phyloP scores from a whole-genome alignment of 1,139 yeast species.

The Hansenula sp. region DNA sequence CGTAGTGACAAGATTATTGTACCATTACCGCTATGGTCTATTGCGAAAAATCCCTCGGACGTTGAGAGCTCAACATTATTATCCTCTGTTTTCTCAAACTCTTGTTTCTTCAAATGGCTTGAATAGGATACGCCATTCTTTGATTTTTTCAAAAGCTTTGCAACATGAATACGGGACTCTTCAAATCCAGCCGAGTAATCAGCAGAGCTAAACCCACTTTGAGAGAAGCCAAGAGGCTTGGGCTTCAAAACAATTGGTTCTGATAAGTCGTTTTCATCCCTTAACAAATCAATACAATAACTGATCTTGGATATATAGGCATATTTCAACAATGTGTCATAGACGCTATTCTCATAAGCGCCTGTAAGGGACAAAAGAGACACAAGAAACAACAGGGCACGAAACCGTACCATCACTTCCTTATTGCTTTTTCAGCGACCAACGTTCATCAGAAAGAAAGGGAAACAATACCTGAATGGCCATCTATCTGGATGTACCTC shows the following conservation, averaged over 20 bases:
- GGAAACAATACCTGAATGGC: too few species aligned
- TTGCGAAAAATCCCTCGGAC: slow-evolving; percentile 38
- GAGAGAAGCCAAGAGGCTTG: slow-evolving; percentile 12
- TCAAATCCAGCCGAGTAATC: slow-evolving; percentile 7
- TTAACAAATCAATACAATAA: slow-evolving; percentile 16
- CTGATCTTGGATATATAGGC: slow-evolving; percentile 17
- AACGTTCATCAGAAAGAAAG: too few species aligned
- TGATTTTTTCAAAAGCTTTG: slow-evolving; percentile 10
- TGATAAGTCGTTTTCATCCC: slow-evolving; percentile 8
- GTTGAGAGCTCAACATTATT: not conserved
- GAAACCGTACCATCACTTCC: too few species aligned
- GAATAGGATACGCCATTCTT: too few species aligned
- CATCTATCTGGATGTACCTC: too few species aligned
- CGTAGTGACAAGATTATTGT: slow-evolving; percentile 44
- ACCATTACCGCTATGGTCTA: slow-evolving; percentile 34
- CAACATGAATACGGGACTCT: slow-evolving; percentile 10
- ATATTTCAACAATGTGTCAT: slow-evolving; percentile 12
- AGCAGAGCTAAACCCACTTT: slow-evolving; percentile 6
- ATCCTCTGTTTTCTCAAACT: not conserved
- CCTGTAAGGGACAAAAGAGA: too few species aligned
- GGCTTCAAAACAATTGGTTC: slow-evolving; percentile 14
- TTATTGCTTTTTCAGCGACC: too few species aligned
- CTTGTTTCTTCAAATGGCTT: too few species aligned
- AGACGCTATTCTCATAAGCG: slow-evolving; percentile 14
- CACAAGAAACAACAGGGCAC: too few species aligned